Conservation (phyloP, 2,329 filamentous ascomycete species). For the Dothistroma pini region DNA sequence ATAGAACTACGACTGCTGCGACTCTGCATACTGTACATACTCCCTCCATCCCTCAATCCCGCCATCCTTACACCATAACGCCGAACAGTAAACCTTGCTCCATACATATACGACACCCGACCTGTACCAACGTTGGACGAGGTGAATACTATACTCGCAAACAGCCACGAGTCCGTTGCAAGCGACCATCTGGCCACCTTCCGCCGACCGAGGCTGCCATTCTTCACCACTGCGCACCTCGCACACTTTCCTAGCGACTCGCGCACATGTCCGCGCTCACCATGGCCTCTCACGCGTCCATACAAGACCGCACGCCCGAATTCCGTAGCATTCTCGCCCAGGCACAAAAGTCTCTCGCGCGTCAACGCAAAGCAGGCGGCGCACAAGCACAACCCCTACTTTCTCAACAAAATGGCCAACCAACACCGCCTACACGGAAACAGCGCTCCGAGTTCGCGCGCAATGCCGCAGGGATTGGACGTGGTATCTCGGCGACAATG, state of each 20-base stretch:
- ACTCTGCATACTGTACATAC: no score
- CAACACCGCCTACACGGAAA: constrained; percentile 34
- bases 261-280: constrained; percentile 24
- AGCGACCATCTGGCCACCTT: constrained; percentile 10
- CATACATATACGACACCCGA: no score
- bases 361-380: constrained; percentile 66
- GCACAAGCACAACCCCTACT: constrained; percentile 74
- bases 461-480: constrained; percentile 84
- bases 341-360: constrained; percentile 64
- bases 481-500: constrained; percentile 88
- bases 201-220: constrained; percentile 5
- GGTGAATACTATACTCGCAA: not conserved
- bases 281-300: constrained; percentile 60
- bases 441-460: constrained; percentile 86
- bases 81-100: no score
- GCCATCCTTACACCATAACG: no score
- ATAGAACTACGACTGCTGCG: no score
- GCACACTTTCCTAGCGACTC: not conserved
- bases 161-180: constrained; percentile 5
- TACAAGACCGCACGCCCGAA: constrained; percentile 95
- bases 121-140: no score
- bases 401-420: constrained; percentile 52
- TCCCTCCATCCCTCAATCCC: no score
- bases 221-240: constrained; percentile 4
- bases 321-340: constrained; percentile 88